Conservation (phyloP, 192 early-diverging fungal genomes). For the Mortierella hygrophila region DNA sequence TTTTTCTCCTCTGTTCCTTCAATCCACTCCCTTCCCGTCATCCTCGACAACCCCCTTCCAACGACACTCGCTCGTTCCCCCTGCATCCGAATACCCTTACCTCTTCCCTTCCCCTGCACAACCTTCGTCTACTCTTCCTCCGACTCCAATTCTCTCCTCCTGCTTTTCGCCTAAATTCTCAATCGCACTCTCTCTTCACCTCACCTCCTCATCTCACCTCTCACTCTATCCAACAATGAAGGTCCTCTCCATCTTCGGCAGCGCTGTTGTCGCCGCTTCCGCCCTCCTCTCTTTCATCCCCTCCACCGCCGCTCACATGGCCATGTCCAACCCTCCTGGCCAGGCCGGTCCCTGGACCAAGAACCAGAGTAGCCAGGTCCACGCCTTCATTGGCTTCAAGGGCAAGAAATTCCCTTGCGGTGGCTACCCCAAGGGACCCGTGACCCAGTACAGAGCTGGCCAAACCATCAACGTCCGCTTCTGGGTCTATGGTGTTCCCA, state of each 20-base stretch:
- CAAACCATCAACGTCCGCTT: slow-evolving; percentile 62
- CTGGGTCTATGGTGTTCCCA: slow-evolving; percentile 42
- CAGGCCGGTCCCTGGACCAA: slow-evolving; percentile 53
- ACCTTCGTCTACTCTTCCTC: background rate
- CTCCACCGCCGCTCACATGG: slow-evolving; percentile 43
- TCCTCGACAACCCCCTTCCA: background rate
- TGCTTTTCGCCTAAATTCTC: too few species aligned
- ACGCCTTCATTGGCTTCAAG: slow-evolving; percentile 46
- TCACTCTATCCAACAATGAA: slow-evolving; percentile 34
- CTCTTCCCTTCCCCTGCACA: background rate
- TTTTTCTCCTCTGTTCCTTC: background rate
- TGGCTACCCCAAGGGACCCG: slow-evolving; percentile 52
- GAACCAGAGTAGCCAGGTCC: slow-evolving; percentile 22
- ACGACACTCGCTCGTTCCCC: background rate
- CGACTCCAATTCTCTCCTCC: background rate
- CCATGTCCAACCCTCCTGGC: slow-evolving; percentile 52
- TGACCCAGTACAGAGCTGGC: slow-evolving; percentile 63
- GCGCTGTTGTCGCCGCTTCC: slow-evolving; percentile 20
- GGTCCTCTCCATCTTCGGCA: slow-evolving; percentile 16
- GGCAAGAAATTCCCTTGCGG: slow-evolving; percentile 58
- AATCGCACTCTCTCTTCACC: background rate
- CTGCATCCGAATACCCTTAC: background rate
- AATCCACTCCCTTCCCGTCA: background rate
- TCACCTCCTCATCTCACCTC: background rate
- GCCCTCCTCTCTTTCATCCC: slow-evolving; percentile 30